Percentiles rank a stretch among this genome's conserved stretches.
Evolutionary conservation across 164 flowering plant species (phyloP).

Genomic region (Sextonia rubra): DNA sequence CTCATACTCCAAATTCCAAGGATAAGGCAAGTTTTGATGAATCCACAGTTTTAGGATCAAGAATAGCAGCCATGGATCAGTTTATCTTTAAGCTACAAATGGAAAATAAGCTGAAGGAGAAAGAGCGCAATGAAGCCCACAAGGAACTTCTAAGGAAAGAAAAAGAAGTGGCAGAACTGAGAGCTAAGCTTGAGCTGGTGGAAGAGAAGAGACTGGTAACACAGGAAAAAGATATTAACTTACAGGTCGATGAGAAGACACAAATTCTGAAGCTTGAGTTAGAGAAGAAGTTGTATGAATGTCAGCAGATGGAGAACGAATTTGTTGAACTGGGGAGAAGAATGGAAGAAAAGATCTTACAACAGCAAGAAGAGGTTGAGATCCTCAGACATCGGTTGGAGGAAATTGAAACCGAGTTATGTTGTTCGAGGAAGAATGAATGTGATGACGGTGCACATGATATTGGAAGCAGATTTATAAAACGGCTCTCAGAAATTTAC

Average conservation of each 20-base stretch:
- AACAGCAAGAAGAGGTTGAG: slow-evolving; percentile 80
- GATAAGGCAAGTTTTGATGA: slow-evolving; percentile 58
- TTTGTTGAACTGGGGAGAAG: slow-evolving; percentile 67
- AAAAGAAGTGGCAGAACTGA: slow-evolving; percentile 63
- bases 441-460: slow-evolving; percentile 14
- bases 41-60: slow-evolving; percentile 65
- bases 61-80: slow-evolving; percentile 91
- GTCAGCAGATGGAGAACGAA: slow-evolving; percentile 67
- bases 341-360: slow-evolving; percentile 80
- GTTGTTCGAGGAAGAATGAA: slow-evolving; percentile 29
- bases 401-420: slow-evolving; percentile 69
- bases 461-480: slow-evolving; percentile 48
- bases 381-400: slow-evolving; percentile 61
- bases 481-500: slow-evolving; percentile 50
- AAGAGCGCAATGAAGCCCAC: slow-evolving; percentile 71
- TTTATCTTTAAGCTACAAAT: slow-evolving; percentile 75
- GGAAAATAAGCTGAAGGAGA: slow-evolving; percentile 80
- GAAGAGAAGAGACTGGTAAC: slow-evolving; percentile 31
- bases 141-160: slow-evolving; percentile 66
- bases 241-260: slow-evolving; percentile 67
- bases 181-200: slow-evolving; percentile 43
- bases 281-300: slow-evolving; percentile 67
- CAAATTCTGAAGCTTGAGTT: slow-evolving; percentile 46
- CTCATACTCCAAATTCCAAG: slow-evolving; percentile 59
- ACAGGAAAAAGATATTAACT: slow-evolving; percentile 68